Evolutionary conservation across 768 basidiomycete species (phyloP), one percentile per base, ranked within the genome.

Genomic region (Lactifluus volemus): DNA sequence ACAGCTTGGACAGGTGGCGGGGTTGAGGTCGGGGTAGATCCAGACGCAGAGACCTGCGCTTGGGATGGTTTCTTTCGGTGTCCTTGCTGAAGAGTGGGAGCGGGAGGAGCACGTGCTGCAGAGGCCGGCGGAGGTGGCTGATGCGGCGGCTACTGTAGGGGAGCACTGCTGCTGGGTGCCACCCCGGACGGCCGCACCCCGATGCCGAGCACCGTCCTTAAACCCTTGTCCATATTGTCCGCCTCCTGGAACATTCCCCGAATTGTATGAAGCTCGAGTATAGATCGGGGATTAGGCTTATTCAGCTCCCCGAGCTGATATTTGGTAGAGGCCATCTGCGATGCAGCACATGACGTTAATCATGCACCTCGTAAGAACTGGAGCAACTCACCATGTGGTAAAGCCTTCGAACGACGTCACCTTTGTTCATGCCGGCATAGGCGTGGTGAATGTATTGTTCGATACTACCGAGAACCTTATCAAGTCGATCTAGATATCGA

Each of bases 191-290:
- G 19, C 2, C 39, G 50, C 34, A 29, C 4, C n/a, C 48, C 17
- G 8, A 53, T 4, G 9, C 47, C 39, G 36, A 65, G 51, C 12
- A 49, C 38, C 9, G 47, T 48, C 48, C 38, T 55, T 8, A 65
- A 39, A 2, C 64, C 63, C 8, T 59, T 59, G 29, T 63, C 58
- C 57, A 63, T 63, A 32, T 65, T 64, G 34, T 59, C 57, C 17
- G 58, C 62, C 38, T 65, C 63, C 30, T 64, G 62, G 34, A 64
- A 59, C 64, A 65, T 65, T 36, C 53, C 51, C 11, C 64, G 64
- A 34, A 65, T 63, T 5, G 63, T 63, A 48, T 65, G 63, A 17
- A 65, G 62, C 30, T 65, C 64, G 4, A 65, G 58, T 4, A 65
- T 41, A 17, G 48, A 63, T 47, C 64, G 63, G 3, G 64, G 64